Conservation (phyloP, 768 basidiomycete species). For the Leccinum aurantiacum region DNA sequence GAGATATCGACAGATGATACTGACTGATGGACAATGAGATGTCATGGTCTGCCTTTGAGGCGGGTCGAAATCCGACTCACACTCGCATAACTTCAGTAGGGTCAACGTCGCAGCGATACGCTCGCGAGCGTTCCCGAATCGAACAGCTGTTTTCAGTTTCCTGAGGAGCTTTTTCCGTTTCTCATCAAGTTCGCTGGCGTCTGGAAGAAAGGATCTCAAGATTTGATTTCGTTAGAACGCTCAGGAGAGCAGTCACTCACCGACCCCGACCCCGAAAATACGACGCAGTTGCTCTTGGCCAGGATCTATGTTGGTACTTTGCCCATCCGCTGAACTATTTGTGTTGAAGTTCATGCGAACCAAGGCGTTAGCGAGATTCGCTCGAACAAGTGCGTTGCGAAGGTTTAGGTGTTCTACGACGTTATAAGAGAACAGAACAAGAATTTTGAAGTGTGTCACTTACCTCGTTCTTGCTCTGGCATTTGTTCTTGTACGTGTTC, state of each 20-base stretch:
- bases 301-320: neutral
- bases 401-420: constrained; percentile 14
- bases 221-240: neutral
- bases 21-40: constrained; percentile 10
- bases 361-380: constrained; percentile 22
- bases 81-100: constrained; percentile 23
- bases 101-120: constrained; percentile 28
- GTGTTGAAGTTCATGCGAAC: constrained; percentile 4
- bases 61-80: constrained; percentile 4
- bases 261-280: constrained; percentile 25
- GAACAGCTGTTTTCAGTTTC: constrained; percentile 9
- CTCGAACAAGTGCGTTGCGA: constrained; percentile 10
- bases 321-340: neutral
- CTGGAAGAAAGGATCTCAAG: constrained; percentile 3
- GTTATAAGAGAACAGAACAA: neutral
- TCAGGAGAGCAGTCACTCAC: constrained; percentile 7
- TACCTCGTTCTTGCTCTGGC: constrained; percentile 6
- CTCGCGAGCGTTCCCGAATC: constrained; percentile 6
- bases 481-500: neutral
- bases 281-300: constrained; percentile 1
- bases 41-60: neutral
- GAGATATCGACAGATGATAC: constrained; percentile 9
- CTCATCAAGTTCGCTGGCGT: neutral
- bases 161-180: constrained; percentile 12
- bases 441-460: neutral